Evolutionary conservation across 2,329 filamentous ascomycete genomes (phyloP).

Genomic region (Triangularia setosa): DNA sequence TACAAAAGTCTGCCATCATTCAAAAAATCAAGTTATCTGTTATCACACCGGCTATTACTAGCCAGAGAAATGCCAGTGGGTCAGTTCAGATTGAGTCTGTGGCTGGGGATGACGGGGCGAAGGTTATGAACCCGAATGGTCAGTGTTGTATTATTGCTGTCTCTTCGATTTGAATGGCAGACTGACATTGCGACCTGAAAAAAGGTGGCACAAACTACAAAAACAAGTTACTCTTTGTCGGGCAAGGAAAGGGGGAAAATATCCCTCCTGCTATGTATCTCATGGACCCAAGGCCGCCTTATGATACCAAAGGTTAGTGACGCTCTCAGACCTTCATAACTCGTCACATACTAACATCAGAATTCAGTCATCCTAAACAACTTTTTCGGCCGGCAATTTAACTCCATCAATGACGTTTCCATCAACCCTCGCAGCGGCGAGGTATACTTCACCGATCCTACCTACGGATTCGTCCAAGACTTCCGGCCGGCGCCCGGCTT

Average conservation of each 20-base stretch:
- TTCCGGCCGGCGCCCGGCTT: conserved; percentile 52
- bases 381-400: conserved; percentile 57
- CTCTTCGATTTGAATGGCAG: neutral
- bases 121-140: conserved; percentile 50
- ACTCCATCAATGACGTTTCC: conserved; percentile 56
- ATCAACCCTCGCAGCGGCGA: conserved; percentile 51
- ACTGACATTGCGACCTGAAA: neutral
- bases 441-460: conserved; percentile 62
- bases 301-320: conserved; percentile 45
- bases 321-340: neutral
- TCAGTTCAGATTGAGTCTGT: conserved; percentile 42
- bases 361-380: conserved; percentile 49
- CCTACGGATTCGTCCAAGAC: conserved; percentile 56
- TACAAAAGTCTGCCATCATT: conserved; percentile 49
- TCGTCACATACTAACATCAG: neutral
- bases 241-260: conserved; percentile 47
- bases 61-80: conserved; percentile 35
- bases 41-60: conserved; percentile 37
- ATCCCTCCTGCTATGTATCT: conserved; percentile 38
- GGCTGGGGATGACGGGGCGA: conserved; percentile 34
- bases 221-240: conserved; percentile 46
- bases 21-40: conserved; percentile 47
- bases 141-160: neutral
- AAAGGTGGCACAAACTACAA: conserved; percentile 49
- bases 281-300: conserved; percentile 44